Evolutionary conservation across 257 asterid species (phyloP).

Genomic region (Gynochthodes officinalis): DNA sequence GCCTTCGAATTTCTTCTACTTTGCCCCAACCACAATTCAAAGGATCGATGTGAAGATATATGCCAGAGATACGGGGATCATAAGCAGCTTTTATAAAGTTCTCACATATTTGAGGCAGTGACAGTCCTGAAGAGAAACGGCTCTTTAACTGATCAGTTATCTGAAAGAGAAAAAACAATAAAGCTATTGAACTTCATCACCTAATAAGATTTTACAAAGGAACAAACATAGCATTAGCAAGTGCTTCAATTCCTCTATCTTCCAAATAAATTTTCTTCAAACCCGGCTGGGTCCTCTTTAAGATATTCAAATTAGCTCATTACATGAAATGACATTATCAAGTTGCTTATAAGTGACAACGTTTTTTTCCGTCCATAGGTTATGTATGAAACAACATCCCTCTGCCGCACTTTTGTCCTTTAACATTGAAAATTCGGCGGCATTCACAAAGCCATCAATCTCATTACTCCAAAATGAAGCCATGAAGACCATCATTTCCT

Average conservation of each 20-base stretch:
- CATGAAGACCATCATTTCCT: background rate
- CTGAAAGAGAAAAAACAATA: conserved; percentile 46
- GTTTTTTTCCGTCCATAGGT: too few relatives aligned
- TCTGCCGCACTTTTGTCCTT: background rate
- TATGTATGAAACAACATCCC: background rate
- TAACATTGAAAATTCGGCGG: background rate
- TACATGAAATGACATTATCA: background rate
- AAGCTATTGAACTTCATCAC: conserved; percentile 2
- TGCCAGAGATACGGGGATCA: conserved; percentile 93
- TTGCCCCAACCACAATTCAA: conserved; percentile 96
- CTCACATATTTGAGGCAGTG: conserved; percentile 93
- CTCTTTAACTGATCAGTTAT: conserved; percentile 95
- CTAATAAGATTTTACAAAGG: background rate
- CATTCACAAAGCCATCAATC: background rate
- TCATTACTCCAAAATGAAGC: background rate
- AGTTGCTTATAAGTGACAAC: background rate
- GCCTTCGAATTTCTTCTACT: conserved; percentile 94
- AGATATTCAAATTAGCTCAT: background rate
- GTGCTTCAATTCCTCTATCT: background rate
- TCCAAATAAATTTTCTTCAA: background rate
- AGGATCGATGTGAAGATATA: conserved; percentile 87
- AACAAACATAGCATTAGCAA: background rate
- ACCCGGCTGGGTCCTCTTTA: background rate
- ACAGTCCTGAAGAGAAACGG: conserved; percentile 90
- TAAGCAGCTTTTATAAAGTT: conserved; percentile 89